Conservation (phyloP, 2,329 filamentous ascomycete species). For the Thielaviopsis musarum region DNA sequence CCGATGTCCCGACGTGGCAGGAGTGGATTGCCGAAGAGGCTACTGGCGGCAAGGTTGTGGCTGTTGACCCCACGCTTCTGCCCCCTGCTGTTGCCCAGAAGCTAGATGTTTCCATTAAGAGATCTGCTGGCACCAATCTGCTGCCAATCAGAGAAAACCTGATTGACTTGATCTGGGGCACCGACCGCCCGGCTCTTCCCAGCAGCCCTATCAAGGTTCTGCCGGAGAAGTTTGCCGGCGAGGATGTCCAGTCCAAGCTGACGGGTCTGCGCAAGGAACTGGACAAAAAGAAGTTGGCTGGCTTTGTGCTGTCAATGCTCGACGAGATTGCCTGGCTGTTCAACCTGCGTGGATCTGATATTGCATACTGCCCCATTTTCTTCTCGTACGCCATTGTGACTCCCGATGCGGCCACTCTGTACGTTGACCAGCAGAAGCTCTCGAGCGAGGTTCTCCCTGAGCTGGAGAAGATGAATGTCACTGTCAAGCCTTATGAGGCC, state of each 20-base stretch:
- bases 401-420: conserved; percentile 57
- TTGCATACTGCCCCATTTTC: conserved; percentile 96
- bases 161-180: conserved; percentile 79
- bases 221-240: conserved; percentile 59
- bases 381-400: conserved; percentile 92
- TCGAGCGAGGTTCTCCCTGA: conserved; percentile 50
- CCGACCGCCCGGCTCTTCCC: conserved; percentile 55
- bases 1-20: conserved; percentile 92
- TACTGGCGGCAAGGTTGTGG: conserved; percentile 73
- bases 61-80: conserved; percentile 78
- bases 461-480: conserved; percentile 50
- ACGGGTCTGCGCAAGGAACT: conserved; percentile 78
- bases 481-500: conserved; percentile 62
- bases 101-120: conserved; percentile 71
- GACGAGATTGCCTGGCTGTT: conserved; percentile 99
- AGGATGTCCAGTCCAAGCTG: conserved; percentile 67
- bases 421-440: conserved; percentile 68
- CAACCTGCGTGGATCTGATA: conserved; percentile 86
- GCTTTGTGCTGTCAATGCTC: conserved; percentile 83
- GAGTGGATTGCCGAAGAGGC: conserved; percentile 85
- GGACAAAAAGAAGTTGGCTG: conserved; percentile 72
- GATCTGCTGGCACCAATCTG: conserved; percentile 63
- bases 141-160: conserved; percentile 65
- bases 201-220: conserved; percentile 61
- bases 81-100: conserved; percentile 48